Evolutionary conservation across 169 alveolate genomes (phyloP).

Genomic region (Cryptosporidium felis): DNA sequence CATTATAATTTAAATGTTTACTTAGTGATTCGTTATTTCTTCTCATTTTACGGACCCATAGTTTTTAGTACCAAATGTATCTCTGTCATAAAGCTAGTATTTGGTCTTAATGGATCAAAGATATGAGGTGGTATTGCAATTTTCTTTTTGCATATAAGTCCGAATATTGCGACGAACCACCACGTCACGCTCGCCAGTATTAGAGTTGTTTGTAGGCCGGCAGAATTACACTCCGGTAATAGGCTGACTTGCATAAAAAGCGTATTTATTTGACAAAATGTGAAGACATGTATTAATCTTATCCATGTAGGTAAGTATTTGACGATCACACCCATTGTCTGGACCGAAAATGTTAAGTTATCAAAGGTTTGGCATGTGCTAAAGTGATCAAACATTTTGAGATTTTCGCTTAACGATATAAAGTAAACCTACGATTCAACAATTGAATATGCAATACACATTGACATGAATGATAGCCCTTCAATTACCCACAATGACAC

Average conservation of each 20-base stretch:
- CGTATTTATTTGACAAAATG: constrained; percentile 72
- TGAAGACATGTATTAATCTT: constrained; percentile 72
- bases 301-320: constrained; percentile 76
- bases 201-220: constrained; percentile 61
- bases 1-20: not conserved
- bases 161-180: constrained; percentile 60
- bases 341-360: constrained; percentile 57
- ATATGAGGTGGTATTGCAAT: constrained; percentile 67
- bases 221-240: constrained; percentile 75
- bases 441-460: constrained; percentile 65
- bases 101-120: constrained; percentile 61
- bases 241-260: constrained; percentile 67
- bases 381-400: not conserved
- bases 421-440: constrained; percentile 56
- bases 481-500: constrained; percentile 73
- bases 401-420: not conserved
- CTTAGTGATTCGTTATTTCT: not conserved
- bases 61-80: constrained; percentile 41
- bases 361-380: constrained; percentile 60
- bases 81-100: constrained; percentile 47
- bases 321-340: constrained; percentile 70
- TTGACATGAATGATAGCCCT: constrained; percentile 49
- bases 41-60: constrained; percentile 57
- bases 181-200: constrained; percentile 46
- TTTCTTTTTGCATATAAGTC: constrained; percentile 34